Evolutionary conservation across 192 early-diverging fungal genomes (phyloP), one percentile per base, ranked within the genome.

Genomic region (Backusella sp.): DNA sequence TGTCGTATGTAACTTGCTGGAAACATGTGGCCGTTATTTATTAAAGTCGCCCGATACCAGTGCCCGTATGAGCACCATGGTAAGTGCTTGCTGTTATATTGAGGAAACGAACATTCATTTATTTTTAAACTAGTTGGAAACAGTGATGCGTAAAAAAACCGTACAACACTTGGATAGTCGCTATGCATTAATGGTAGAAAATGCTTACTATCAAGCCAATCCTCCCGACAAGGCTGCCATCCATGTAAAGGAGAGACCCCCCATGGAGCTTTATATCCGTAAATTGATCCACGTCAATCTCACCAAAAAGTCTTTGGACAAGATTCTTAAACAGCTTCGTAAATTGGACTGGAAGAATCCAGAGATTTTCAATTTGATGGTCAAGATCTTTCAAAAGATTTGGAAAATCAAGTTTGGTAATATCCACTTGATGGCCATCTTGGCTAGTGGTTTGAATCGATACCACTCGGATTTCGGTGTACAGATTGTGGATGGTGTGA

Each of bases 381-480:
- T 87, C n/a, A 91, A 90, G 65, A 84, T 91, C 44, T 99, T 99
- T 70, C 87, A 87, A 72, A 98, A 98, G 76, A 84, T 95, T 26
- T 97, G 95, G 96, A 97, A 98, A 82, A 88, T 99, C 71, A 96
- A 96, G 79, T 95, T 91, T 78, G 88, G 91, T 68, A 94, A 97
- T 71, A 84, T 99, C 35, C 90, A 93, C 49, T 76, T 96, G 69
- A 85, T 96, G 79, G 94, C 96, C 5, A 95, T 92, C 79, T 76
- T 97, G 14, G 90, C 91, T 1, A 89, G 86, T 14, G 93, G 93
- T 28, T 85, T 99, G 65, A 86, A 91, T 23, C 85, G 88, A 17
- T 91, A 93, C 74, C 92, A 99, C 72, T 92, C 96, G 17, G 91
- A 90, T 44, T 96, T 99, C 86, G 94, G 94, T 6, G 87, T 97